Percentiles rank a stretch among this genome's conserved stretches.
phyloP scores from a whole-genome alignment of 2,329 filamentous ascomycete genomes.

The Trematosphaeria pertusa region DNA sequence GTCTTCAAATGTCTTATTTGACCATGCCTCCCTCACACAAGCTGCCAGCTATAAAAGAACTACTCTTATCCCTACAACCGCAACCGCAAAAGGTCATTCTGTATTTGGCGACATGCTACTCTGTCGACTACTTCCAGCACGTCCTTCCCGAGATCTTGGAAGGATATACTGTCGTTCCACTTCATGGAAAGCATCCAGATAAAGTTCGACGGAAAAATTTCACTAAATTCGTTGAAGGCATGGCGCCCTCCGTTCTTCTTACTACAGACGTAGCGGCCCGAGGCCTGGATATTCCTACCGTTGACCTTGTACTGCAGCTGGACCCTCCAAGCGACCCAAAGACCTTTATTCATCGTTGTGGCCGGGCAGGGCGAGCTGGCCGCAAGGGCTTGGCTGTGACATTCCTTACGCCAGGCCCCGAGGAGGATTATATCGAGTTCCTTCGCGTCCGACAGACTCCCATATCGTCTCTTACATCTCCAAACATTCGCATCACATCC shows the following conservation, averaged over 20 bases:
- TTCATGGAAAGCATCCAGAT: constrained; percentile 91
- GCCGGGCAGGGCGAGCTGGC: constrained; percentile 68
- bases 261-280: constrained; percentile 93
- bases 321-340: constrained; percentile 89
- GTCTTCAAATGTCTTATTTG: constrained; percentile 89
- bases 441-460: constrained; percentile 87
- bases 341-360: constrained; percentile 73
- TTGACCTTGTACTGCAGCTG: constrained; percentile 89
- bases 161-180: constrained; percentile 73
- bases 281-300: constrained; percentile 88
- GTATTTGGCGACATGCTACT: constrained; percentile 92
- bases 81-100: constrained; percentile 85
- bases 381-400: constrained; percentile 82
- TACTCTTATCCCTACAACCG: constrained; percentile 74
- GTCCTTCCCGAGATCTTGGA: constrained; percentile 77
- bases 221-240: constrained; percentile 75
- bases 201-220: constrained; percentile 91
- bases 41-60: constrained; percentile 72
- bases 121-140: constrained; percentile 91
- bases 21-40: constrained; percentile 79
- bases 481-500: constrained; percentile 64
- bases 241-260: constrained; percentile 79
- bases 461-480: constrained; percentile 67
- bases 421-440: constrained; percentile 90
- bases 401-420: constrained; percentile 80